phyloP scores from a whole-genome alignment of 768 basidiomycete genomes.

The Amanita muscaria region DNA sequence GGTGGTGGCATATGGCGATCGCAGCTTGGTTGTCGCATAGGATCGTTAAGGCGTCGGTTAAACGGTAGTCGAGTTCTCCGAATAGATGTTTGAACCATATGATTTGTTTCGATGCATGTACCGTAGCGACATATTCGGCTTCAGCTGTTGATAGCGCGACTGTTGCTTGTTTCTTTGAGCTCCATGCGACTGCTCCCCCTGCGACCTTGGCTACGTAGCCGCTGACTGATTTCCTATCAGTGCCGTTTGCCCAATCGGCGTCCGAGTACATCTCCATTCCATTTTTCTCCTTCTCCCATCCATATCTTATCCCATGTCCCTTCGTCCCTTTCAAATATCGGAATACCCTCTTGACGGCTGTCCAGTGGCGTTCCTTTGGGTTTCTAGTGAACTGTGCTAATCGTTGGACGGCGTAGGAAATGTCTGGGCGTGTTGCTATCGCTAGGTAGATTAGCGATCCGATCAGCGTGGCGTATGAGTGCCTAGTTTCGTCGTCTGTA shows the following conservation, averaged over 20 bases:
- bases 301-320: constrained; percentile 4
- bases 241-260: constrained; percentile 11
- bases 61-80: constrained; percentile 9
- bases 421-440: too few relatives aligned
- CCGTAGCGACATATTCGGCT: constrained; percentile 36
- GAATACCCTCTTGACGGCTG: constrained; percentile 10
- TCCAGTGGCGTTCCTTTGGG: constrained; percentile 11
- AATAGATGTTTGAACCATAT: constrained; percentile 16
- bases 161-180: constrained; percentile 24
- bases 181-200: constrained; percentile 18
- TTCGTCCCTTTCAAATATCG: constrained; percentile 14
- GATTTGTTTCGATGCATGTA: constrained; percentile 20
- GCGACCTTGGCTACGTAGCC: constrained; percentile 10
- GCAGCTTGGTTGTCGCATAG: constrained; percentile 16
- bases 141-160: constrained; percentile 22
- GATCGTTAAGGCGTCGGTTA: constrained; percentile 1
- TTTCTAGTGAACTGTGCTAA: constrained; percentile 11
- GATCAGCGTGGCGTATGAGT: too few relatives aligned
- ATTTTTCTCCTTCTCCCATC: constrained; percentile 1
- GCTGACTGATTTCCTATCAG: constrained; percentile 11
- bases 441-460: too few relatives aligned
- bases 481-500: too few relatives aligned
- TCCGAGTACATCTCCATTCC: constrained; percentile 9
- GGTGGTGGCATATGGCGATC: constrained; percentile 13
- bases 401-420: too few relatives aligned